Conservation (phyloP, 805 yeast genomes). For the Starmerella bombicola region DNA sequence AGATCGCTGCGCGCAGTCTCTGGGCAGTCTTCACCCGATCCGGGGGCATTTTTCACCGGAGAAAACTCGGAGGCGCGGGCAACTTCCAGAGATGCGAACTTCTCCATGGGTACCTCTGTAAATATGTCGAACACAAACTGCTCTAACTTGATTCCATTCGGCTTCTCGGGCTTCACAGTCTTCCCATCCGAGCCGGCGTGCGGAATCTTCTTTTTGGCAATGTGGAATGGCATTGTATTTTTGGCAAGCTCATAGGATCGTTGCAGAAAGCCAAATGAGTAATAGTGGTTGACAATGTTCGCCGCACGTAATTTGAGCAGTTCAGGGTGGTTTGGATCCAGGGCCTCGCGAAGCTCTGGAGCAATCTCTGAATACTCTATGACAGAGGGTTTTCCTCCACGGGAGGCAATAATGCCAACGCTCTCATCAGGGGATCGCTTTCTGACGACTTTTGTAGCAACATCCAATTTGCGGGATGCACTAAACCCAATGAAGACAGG, state of each 20-base stretch:
- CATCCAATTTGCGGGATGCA: conserved; percentile 46
- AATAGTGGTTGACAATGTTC: conserved; percentile 93
- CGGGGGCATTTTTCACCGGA: conserved; percentile 84
- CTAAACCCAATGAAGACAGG: conserved; percentile 84
- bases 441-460: conserved; percentile 91
- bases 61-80: conserved; percentile 75
- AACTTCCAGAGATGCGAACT: conserved; percentile 88
- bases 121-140: conserved; percentile 96
- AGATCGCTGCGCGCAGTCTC: conserved; percentile 60
- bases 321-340: conserved; percentile 39
- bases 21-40: conserved; percentile 73
- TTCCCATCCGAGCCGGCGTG: conserved; percentile 40
- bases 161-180: conserved; percentile 48
- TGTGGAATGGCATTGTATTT: conserved; percentile 69
- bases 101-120: conserved; percentile 53
- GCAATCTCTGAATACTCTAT: conserved; percentile 91
- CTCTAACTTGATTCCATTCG: conserved; percentile 89
- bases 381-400: conserved; percentile 60
- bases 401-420: conserved; percentile 76
- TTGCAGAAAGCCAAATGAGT: conserved; percentile 62
- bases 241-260: conserved; percentile 46
- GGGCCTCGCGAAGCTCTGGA: conserved; percentile 52
- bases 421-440: conserved; percentile 77
- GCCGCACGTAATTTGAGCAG: conserved; percentile 78
- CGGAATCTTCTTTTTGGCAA: conserved; percentile 83